phyloP scores from a whole-genome alignment of 495 filamentous ascomycete species.

The Penicillium cosmopolitanum region DNA sequence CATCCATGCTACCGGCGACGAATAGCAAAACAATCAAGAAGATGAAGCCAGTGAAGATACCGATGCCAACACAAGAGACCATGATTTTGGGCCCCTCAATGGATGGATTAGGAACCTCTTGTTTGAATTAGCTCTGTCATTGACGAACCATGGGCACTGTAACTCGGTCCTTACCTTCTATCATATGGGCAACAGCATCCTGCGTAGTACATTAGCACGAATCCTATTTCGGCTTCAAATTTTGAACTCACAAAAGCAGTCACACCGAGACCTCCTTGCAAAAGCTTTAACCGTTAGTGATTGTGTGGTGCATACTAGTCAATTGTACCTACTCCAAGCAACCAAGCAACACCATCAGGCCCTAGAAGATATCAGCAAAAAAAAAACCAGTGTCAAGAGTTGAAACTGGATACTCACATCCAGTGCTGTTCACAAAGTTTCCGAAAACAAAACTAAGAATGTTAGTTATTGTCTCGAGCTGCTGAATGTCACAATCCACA shows the following conservation, averaged over 20 bases:
- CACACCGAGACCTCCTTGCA: slow-evolving; percentile 62
- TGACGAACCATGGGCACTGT: not conserved
- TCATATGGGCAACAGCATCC: slow-evolving; percentile 54
- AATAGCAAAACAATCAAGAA: slow-evolving; percentile 68
- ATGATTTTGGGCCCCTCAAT: slow-evolving; percentile 69
- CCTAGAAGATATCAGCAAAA: slow-evolving; percentile 33
- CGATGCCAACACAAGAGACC: slow-evolving; percentile 70
- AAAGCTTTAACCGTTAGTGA: slow-evolving; percentile 32
- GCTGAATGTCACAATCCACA: slow-evolving; percentile 43
- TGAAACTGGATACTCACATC: slow-evolving; percentile 35
- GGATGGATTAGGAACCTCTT: slow-evolving; percentile 68
- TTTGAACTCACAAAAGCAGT: slow-evolving; percentile 54
- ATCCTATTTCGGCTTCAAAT: not conserved
- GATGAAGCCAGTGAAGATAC: slow-evolving; percentile 65
- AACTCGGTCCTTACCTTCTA: slow-evolving; percentile 32
- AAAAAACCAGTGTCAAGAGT: no score
- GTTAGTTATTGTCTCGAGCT: slow-evolving; percentile 41
- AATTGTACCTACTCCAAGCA: slow-evolving; percentile 47
- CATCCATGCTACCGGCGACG: slow-evolving; percentile 57
- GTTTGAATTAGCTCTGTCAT: slow-evolving; percentile 9
- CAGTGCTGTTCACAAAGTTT: slow-evolving; percentile 60
- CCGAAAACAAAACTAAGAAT: slow-evolving; percentile 57
- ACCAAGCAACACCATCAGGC: slow-evolving; percentile 64
- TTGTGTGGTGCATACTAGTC: no score
- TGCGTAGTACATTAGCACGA: slow-evolving; percentile 21